Conservation (phyloP, 148 eudicot species). For the Rhododendron molle region DNA sequence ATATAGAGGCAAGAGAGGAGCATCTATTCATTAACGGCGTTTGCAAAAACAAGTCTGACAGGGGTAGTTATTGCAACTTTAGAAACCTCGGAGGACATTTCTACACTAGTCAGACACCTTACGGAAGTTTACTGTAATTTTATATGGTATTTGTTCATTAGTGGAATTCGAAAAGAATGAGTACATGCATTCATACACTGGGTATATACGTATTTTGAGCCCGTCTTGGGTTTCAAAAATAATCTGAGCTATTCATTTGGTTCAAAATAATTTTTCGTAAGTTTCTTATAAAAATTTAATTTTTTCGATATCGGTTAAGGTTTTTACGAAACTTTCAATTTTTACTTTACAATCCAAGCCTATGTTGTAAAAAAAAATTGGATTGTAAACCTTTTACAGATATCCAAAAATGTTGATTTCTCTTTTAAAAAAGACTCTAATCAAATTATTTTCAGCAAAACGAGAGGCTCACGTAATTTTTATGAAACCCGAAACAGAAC, state of each 20-base stretch:
- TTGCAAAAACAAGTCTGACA: not conserved
- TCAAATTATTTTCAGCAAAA: too few species aligned
- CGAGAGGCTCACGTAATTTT: too few species aligned
- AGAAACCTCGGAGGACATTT: not conserved
- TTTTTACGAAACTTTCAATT: too few species aligned
- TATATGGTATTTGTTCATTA: too few species aligned
- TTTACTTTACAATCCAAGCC: not conserved
- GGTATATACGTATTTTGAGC: not conserved
- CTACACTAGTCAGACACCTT: not conserved
- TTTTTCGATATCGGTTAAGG: not conserved
- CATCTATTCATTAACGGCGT: not conserved
- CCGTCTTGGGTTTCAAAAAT: too few species aligned
- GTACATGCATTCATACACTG: not conserved
- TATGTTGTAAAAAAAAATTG: too few species aligned
- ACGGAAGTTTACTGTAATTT: not conserved
- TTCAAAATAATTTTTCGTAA: not conserved
- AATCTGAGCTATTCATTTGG: not conserved
- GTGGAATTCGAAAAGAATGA: too few species aligned
- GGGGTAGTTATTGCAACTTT: not conserved
- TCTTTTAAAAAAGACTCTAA: too few species aligned
- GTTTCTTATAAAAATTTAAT: accelerated
- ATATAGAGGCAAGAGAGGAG: not conserved
- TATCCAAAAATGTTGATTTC: too few species aligned
- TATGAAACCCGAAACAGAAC: too few species aligned
- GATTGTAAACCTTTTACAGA: too few species aligned